A percentile compares a stretch with the other conserved stretches of the same genome.
Evolutionary conservation across 179 eudicot genomes (phyloP).

Genomic region (Camellia oleifera): DNA sequence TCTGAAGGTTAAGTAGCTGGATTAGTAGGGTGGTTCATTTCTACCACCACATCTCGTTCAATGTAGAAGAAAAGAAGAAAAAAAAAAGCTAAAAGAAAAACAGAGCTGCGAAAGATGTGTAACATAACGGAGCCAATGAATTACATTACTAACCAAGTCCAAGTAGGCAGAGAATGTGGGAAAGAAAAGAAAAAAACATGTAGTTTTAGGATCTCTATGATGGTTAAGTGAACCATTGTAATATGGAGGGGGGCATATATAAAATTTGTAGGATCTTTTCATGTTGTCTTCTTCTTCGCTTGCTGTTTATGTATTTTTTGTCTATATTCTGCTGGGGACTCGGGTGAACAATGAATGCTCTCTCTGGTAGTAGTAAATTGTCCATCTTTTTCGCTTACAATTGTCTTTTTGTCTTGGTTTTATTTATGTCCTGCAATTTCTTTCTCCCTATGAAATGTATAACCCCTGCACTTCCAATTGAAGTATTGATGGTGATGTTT

Average conservation of each 20-base stretch:
- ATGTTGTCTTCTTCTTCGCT: neutral
- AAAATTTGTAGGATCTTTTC: neutral
- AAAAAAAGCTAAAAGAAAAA: slow-evolving; percentile 20
- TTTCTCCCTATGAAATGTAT: neutral
- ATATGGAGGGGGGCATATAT: slow-evolving; percentile 15
- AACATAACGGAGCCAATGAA: slow-evolving; percentile 49
- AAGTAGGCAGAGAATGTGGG: slow-evolving; percentile 24
- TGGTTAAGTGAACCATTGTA: slow-evolving; percentile 21
- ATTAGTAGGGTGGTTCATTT: slow-evolving; percentile 15
- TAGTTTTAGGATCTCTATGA: slow-evolving; percentile 18
- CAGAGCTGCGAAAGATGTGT: slow-evolving; percentile 49
- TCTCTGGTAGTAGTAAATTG: neutral
- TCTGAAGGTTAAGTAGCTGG: slow-evolving; percentile 25
- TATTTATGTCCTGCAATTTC: neutral
- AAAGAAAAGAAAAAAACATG: neutral
- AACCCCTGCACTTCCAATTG: neutral
- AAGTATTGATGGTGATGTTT: slow-evolving; percentile 16
- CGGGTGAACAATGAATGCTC: slow-evolving; percentile 10
- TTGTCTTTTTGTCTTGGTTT: neutral
- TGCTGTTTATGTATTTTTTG: neutral
- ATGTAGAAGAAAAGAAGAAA: slow-evolving; percentile 12
- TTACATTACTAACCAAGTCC: slow-evolving; percentile 49
- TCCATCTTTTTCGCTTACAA: neutral
- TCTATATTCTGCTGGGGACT: neutral
- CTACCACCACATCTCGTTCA: neutral